Evolutionary conservation across 2,329 filamentous ascomycete genomes (phyloP).

Genomic region (Trichoderma koningii): DNA sequence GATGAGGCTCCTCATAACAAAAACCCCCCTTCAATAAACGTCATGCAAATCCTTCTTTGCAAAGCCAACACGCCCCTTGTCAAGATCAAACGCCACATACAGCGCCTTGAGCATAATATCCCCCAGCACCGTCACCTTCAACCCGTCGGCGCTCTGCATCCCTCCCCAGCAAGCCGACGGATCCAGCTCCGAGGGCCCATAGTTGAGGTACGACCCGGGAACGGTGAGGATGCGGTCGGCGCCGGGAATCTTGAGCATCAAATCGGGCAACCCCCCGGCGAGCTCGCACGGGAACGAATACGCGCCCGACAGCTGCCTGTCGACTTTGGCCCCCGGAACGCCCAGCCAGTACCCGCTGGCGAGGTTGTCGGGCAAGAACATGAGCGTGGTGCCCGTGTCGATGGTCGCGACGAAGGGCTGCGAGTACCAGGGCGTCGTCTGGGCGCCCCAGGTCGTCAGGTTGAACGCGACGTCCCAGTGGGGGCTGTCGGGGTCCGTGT

Average conservation of each 20-base stretch:
- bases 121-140: slow-evolving; percentile 67
- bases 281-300: slow-evolving; percentile 61
- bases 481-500: slow-evolving; percentile 37
- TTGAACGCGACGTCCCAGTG: slow-evolving; percentile 54
- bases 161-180: slow-evolving; percentile 70
- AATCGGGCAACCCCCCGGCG: slow-evolving; percentile 56
- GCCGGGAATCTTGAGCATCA: slow-evolving; percentile 56
- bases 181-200: slow-evolving; percentile 51
- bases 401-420: slow-evolving; percentile 57
- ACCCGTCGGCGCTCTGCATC: slow-evolving; percentile 59
- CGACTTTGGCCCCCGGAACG: slow-evolving; percentile 56
- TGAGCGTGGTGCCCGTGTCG: slow-evolving; percentile 69
- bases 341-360: slow-evolving; percentile 63
- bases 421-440: slow-evolving; percentile 55
- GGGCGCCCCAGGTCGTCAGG: slow-evolving; percentile 43
- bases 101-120: slow-evolving; percentile 78
- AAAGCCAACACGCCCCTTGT: slow-evolving; percentile 45
- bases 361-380: slow-evolving; percentile 61
- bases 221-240: slow-evolving; percentile 54
- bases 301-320: slow-evolving; percentile 46
- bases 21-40: neutral
- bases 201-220: slow-evolving; percentile 58
- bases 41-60: slow-evolving; percentile 46
- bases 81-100: slow-evolving; percentile 70
- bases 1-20: too few species aligned